Percentiles rank a stretch among this genome's conserved stretches.
Evolutionary conservation across 352 stramenopile species (phyloP).

Genomic region (Phytophthora ramorum): DNA sequence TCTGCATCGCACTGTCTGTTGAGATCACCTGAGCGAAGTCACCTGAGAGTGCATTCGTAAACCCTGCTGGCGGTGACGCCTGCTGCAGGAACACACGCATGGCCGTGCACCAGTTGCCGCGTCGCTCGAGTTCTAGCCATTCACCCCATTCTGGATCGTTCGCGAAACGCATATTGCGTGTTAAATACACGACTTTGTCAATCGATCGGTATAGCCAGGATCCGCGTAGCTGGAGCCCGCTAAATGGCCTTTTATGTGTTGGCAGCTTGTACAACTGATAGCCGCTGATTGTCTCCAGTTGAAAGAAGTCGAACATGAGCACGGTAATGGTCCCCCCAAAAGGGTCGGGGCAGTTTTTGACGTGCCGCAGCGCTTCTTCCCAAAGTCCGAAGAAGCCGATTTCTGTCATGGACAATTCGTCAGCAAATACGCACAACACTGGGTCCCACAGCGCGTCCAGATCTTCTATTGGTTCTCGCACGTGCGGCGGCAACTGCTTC

Average conservation of each 20-base stretch:
- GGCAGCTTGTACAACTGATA: constrained; percentile 13
- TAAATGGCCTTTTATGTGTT: background rate
- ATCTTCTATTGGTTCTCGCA: constrained; percentile 25
- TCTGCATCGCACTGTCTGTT: constrained; percentile 9
- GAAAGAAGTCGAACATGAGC: constrained; percentile 30
- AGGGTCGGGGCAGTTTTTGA: constrained; percentile 21
- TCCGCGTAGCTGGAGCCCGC: background rate
- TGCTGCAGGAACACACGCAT: background rate
- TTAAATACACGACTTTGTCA: constrained; percentile 32
- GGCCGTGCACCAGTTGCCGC: constrained; percentile 12
- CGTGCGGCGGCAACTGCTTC: constrained; percentile 6
- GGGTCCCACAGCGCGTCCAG: constrained; percentile 19
- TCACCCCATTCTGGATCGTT: constrained; percentile 27
- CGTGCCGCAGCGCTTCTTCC: constrained; percentile 13
- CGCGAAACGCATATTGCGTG: constrained; percentile 28
- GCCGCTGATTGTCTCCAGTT: constrained; percentile 8
- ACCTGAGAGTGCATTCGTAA: background rate
- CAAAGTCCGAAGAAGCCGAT: constrained; percentile 33
- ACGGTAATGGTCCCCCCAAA: constrained; percentile 8
- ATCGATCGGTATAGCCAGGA: constrained; percentile 17
- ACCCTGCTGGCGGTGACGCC: background rate
- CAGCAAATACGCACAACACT: constrained; percentile 22
- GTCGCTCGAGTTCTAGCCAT: constrained; percentile 14
- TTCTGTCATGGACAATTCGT: constrained; percentile 38
- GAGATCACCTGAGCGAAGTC: constrained; percentile 16